Evolutionary conservation across 176 grass and related monocot genomes (phyloP), one percentile per base, ranked within the genome.

Genomic region (Lolium multiflorum): DNA sequence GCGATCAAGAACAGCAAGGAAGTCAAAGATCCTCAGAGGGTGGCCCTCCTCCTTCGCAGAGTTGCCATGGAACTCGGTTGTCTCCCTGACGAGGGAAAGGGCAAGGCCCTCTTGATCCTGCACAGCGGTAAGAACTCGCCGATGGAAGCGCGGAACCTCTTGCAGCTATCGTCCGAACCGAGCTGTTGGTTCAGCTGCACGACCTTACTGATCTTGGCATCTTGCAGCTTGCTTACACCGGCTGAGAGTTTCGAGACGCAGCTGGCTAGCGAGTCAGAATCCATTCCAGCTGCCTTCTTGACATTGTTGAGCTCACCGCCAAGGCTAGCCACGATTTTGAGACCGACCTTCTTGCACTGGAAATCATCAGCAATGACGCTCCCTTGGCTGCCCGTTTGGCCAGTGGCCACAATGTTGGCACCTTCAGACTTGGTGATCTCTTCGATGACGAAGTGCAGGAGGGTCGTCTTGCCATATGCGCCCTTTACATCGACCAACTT

Each of bases 391-490:
- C 18, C 61, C 3, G 49, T 55, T 41, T 38, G 86, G 3, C 82
- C 71, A 0, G 57, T 25, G 49, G 86, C 48, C 74, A 82, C 81
- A 84, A 95, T 88, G 80, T 82, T 92, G 46, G 86, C 91, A 16
- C 93, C 93, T 81, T 95, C 96, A 9, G 90, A 92, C 82, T 90
- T 92, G 11, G 91, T 88, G 43, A 98, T 92, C 85, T 98, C 96
- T 68, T 94, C 88, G 15, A 98, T 50, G 5, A 98, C 93, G 17
- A 98, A 98, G 78, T 98, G 96, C 64, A 98, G 81, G n/a, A 95
- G 93, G 35, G 96, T 96, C 16, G 91, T 95, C 83, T 92, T 94
- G 48, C 96, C 96, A 81, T 98, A 91, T 0, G 89, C 81, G 10
- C 96, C 94, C 85, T 96, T 98, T 10, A 98, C 78, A 46, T 98